Base-by-base conservation (phyloP, 2,329 filamentous ascomycete species). In the Fusarium humuli region DNA sequence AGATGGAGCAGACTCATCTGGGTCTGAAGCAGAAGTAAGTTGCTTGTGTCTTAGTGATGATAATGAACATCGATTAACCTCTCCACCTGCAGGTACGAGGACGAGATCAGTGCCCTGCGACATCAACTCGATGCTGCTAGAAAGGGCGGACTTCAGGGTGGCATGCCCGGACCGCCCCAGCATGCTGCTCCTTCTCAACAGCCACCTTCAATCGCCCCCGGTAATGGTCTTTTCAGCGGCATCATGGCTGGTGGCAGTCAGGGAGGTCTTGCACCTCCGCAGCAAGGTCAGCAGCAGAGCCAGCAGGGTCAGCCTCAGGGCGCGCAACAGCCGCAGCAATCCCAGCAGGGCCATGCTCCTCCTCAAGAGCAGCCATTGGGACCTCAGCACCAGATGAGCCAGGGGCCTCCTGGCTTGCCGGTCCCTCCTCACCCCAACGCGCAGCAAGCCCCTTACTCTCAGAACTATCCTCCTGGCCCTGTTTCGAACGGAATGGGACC, bases 231-330 rank as follows among this genome's bases (percentile, higher is more conserved):
- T 42, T 98, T 99, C 78, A 94, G 94, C 73, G 94, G 94, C 60
- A 97, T 98, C 78, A 98, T 99, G 93, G 90, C 94, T 59, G 95
- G 95, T 71, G 90, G 88, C 68, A 92, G 91, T 75, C 94, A 95
- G 83, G 92, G 91, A 75, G 94, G 92, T 66, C 92, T 94, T 69
- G 93, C 93, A 65, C 90, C 97, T 73, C 94, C 94, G 70, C 87
- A 88, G 75, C 90, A 90, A 54, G 90, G 80, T 52, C 77, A 97
- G 74, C 94, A 93, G 72, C 86, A 74, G 53, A 65, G 65, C 22
- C 72, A 74, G 46, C 72, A 87, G 69, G 63, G 63, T 16, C 90
- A 91, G 79, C 87, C 73, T 14, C 69, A 71, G 44, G 59, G 59
- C 13, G 42, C 65, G 77, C 85, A 90, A 74, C 87, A 89, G 76